These are phyloP conservation scores for Aspergillus novoparasiticus DNA, from an alignment of 2,329 filamentous ascomycete genomes.

Conservation along the genomic window DNA sequence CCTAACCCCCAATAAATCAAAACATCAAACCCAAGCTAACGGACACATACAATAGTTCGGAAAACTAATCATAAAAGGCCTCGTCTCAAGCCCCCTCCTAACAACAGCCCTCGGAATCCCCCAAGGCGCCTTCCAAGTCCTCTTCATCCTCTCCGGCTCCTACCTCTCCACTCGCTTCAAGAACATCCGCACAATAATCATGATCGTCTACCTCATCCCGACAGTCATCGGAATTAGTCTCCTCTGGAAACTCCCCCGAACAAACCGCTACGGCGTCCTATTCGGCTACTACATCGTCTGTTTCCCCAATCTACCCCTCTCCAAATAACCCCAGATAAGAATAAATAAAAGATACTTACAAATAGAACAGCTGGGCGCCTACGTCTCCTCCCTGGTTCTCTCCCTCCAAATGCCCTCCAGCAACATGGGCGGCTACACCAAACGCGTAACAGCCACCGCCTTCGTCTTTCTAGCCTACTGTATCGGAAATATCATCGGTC, in stretches of 20 bases:
- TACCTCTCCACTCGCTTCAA: slow-evolving; percentile 55
- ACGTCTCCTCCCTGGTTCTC: slow-evolving; percentile 56
- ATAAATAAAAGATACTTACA: neutral
- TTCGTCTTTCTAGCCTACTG: slow-evolving; percentile 50
- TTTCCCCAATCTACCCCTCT: neutral
- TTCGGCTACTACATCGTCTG: slow-evolving; percentile 54
- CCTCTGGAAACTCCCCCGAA: slow-evolving; percentile 53
- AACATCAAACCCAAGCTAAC: neutral
- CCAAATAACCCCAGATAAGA: neutral
- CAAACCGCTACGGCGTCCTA: slow-evolving; percentile 51
- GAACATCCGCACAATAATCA: slow-evolving; percentile 55
- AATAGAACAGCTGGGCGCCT: slow-evolving; percentile 38
- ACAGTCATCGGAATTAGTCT: slow-evolving; percentile 54
- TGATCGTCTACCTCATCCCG: slow-evolving; percentile 55
- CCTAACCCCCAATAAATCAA: no score
- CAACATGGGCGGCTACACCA: slow-evolving; percentile 54
- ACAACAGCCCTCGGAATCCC: slow-evolving; percentile 60
- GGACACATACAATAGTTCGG: slow-evolving; percentile 41
- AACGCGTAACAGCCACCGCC: slow-evolving; percentile 52
- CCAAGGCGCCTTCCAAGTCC: slow-evolving; percentile 55
- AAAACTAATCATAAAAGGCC: slow-evolving; percentile 53
- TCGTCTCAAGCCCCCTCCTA: slow-evolving; percentile 50
- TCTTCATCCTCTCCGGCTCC: slow-evolving; percentile 55
- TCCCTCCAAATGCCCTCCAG: slow-evolving; percentile 47
- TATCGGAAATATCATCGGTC: slow-evolving; percentile 50